These are phyloP conservation scores for Cardamine occulta DNA, from an alignment of 345 rosid genomes.

Conservation along the genomic window DNA sequence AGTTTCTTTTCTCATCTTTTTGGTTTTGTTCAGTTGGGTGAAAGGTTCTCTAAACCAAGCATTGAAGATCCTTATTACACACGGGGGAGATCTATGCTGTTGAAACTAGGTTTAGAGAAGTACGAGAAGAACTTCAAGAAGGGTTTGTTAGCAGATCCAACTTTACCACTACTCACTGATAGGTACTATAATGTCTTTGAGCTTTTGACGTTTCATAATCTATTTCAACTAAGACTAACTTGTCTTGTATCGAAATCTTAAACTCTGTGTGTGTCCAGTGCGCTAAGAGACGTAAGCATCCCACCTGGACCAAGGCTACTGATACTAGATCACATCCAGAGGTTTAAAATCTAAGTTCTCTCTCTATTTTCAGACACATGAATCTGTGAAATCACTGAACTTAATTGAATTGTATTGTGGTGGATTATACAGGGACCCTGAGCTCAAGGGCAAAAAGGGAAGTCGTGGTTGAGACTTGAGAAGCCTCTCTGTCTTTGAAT, in stretches of 20 bases:
- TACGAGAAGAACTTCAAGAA: conserved; percentile 91
- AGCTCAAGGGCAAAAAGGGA: conserved; percentile 56
- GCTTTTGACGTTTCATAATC: not conserved
- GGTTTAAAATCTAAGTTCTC: conserved; percentile 50
- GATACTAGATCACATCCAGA: conserved; percentile 81
- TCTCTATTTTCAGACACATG: not conserved
- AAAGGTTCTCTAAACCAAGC: conserved; percentile 68
- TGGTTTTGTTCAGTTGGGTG: conserved; percentile 58
- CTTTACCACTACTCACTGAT: conserved; percentile 88
- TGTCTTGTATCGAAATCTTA: not conserved
- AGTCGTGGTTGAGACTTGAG: conserved; percentile 42
- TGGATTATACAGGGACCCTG: conserved; percentile 63
- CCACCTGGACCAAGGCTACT: conserved; percentile 97
- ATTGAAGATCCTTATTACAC: conserved; percentile 61
- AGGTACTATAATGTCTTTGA: conserved; percentile 50
- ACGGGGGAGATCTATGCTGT: conserved; percentile 65
- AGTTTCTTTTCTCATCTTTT: not conserved
- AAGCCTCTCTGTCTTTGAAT: not conserved
- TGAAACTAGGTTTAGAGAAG: conserved; percentile 75
- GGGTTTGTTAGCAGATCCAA: conserved; percentile 79
- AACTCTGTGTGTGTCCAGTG: conserved; percentile 55
- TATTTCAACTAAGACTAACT: conserved; percentile 15
- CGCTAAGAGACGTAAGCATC: conserved; percentile 84
- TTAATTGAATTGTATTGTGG: not conserved
- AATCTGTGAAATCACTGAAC: not conserved